phyloP scores from a whole-genome alignment of 768 basidiomycete genomes.

The Hygrocybe coccinea region DNA sequence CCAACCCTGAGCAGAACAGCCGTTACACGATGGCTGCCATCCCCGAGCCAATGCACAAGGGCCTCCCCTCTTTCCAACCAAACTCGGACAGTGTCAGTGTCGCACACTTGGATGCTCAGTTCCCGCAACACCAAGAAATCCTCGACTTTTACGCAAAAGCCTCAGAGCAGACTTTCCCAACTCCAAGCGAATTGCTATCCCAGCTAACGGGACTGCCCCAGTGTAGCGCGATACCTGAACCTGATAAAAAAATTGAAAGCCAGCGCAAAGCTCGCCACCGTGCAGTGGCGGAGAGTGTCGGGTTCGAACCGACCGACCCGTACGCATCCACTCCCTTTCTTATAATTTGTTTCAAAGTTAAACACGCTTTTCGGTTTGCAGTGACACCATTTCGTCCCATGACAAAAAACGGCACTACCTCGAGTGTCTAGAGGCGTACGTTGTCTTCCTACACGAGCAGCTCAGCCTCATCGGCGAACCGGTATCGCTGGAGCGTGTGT shows the following conservation, averaged over 20 bases:
- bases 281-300: constrained; percentile 50
- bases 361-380: constrained; percentile 20
- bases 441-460: constrained; percentile 60
- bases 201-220: constrained; percentile 28
- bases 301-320: constrained; percentile 60
- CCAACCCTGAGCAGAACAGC: constrained; percentile 7
- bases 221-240: constrained; percentile 1
- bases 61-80: constrained; percentile 14
- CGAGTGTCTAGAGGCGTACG: constrained; percentile 68
- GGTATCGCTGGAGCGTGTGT: constrained; percentile 45
- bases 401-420: constrained; percentile 74
- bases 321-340: constrained; percentile 30
- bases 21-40: constrained; percentile 7
- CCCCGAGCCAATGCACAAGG: constrained; percentile 12
- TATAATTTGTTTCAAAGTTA: neutral
- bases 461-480: constrained; percentile 49
- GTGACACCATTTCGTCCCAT: constrained; percentile 72
- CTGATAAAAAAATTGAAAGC: constrained; percentile 38
- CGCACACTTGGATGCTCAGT: constrained; percentile 7
- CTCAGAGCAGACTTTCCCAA: constrained; percentile 49
- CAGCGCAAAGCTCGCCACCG: constrained; percentile 55
- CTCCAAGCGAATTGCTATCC: constrained; percentile 58
- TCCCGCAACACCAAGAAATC: neutral
- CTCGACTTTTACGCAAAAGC: constrained; percentile 7
- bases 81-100: constrained; percentile 4